Evolutionary conservation across 23 red algal species (phyloP).

Genomic region (Gracilaria caudata): DNA sequence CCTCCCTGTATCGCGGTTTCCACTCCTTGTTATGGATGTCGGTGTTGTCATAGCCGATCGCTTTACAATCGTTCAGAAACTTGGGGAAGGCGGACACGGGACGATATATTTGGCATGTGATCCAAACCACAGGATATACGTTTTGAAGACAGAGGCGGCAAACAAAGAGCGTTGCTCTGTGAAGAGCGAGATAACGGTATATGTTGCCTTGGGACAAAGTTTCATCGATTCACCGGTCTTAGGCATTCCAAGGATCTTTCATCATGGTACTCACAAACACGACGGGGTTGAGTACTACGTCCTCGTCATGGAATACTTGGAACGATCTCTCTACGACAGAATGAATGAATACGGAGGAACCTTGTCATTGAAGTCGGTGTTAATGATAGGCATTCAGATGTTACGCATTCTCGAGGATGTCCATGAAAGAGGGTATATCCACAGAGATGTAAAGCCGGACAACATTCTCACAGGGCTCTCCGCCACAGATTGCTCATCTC

Average conservation of each 20-base stretch:
- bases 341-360: conserved; percentile 9
- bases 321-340: conserved; percentile 3
- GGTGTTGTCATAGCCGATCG: conserved; percentile 11
- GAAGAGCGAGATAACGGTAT: conserved; percentile 20
- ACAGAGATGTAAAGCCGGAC: conserved; percentile 81
- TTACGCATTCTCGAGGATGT: conserved; percentile 51
- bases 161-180: conserved; percentile 8
- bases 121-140: conserved; percentile 14
- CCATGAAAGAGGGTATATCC: conserved; percentile 61
- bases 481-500: conserved; percentile 28
- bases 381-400: conserved; percentile 41
- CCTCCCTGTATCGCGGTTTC: background rate
- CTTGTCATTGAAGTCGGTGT: background rate
- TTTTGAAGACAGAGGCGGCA: conserved; percentile 13
- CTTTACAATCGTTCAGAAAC: conserved; percentile 27
- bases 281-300: conserved; percentile 11
- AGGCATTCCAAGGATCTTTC: conserved; percentile 12
- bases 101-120: background rate
- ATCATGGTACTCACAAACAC: background rate
- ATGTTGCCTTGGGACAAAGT: conserved; percentile 7
- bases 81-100: background rate
- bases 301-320: conserved; percentile 26
- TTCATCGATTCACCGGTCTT: conserved; percentile 23
- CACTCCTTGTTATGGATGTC: background rate
- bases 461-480: conserved; percentile 62